Conservation (phyloP, 192 early-diverging fungal genomes). For the Coemansia brasiliensis region DNA sequence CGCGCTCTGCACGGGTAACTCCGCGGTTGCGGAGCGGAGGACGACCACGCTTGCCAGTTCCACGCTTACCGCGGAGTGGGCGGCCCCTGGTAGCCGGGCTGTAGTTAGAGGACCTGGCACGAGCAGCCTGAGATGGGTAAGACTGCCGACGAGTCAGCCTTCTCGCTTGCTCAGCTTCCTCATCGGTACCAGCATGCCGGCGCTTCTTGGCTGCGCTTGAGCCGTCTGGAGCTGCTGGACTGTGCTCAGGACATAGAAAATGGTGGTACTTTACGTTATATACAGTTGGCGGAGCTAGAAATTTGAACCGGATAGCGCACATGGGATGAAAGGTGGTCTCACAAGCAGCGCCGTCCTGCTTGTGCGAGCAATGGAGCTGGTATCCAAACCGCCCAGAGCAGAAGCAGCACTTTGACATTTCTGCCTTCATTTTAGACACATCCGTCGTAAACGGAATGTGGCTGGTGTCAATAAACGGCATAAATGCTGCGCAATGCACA, state of each 20-base stretch:
- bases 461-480: conserved; percentile 35
- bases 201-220: conserved; percentile 10
- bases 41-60: background rate
- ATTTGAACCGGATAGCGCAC: conserved; percentile 45
- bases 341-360: conserved; percentile 11
- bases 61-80: background rate
- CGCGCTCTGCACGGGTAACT: conserved; percentile 1
- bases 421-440: conserved; percentile 21
- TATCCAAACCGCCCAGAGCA: conserved; percentile 34
- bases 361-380: conserved; percentile 36
- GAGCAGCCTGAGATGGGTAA: conserved; percentile 6
- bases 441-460: conserved; percentile 37
- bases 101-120: background rate
- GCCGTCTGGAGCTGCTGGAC: background rate
- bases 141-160: conserved; percentile 19
- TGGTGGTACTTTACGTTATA: conserved; percentile 35
- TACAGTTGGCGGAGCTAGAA: conserved; percentile 17
- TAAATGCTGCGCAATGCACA: conserved; percentile 50
- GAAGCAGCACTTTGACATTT: conserved; percentile 20
- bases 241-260: conserved; percentile 28
- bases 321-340: conserved; percentile 41
- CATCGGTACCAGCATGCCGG: background rate
- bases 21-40: conserved; percentile 9
- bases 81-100: background rate
- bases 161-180: background rate